Percentiles rank a stretch among this genome's conserved stretches.
Conservation (phyloP, 768 basidiomycete genomes). For the Mycena crocata region DNA sequence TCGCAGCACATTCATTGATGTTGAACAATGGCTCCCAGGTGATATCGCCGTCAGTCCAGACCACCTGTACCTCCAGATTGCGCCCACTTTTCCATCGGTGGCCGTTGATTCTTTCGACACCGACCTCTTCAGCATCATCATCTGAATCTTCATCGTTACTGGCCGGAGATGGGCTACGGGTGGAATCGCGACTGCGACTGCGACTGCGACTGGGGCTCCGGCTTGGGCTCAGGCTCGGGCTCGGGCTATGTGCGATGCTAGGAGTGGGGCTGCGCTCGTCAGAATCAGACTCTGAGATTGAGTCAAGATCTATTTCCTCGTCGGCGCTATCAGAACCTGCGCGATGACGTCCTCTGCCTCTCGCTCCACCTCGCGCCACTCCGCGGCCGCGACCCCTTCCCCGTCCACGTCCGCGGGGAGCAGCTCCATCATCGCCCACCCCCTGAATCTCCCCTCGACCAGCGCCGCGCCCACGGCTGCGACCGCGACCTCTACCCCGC, state of each 20-base stretch:
- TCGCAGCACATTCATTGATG: conserved; percentile 13
- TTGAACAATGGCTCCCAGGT: conserved; percentile 29
- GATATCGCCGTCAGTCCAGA: conserved; percentile 20
- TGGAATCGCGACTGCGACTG: not conserved
- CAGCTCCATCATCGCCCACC: not conserved
- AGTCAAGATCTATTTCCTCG: not conserved
- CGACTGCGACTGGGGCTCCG: too few relatives aligned
- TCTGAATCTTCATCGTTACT: too few relatives aligned
- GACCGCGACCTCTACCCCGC: not conserved
- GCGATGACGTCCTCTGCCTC: not conserved
- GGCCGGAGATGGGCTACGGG: not conserved
- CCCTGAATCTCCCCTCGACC: not conserved
- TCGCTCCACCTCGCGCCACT: too few relatives aligned
- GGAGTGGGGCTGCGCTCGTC: too few relatives aligned
- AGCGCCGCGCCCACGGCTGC: not conserved
- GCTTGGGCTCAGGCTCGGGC: too few relatives aligned
- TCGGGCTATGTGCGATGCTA: too few relatives aligned
- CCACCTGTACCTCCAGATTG: conserved; percentile 24
- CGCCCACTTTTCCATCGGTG: conserved; percentile 12
- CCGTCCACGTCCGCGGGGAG: not conserved
- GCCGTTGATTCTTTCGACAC: not conserved
- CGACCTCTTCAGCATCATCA: conserved; percentile 12
- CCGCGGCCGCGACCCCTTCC: not conserved
- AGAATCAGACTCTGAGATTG: too few relatives aligned
- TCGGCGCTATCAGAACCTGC: not conserved